Evolutionary conservation across 805 yeast species (phyloP), one percentile per base, ranked within the genome.

Genomic region (Debaryomyces prosopidis): DNA sequence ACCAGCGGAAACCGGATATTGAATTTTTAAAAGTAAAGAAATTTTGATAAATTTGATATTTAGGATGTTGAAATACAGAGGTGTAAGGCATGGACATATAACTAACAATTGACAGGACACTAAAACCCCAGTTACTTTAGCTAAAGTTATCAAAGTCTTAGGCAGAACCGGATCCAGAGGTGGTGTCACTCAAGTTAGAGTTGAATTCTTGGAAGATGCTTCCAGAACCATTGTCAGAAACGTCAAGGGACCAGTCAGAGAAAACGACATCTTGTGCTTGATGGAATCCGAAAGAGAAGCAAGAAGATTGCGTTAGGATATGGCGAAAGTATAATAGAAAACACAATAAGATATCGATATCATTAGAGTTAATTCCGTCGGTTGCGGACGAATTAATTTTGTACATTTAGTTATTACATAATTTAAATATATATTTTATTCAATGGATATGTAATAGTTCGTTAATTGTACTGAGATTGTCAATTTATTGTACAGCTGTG

Each of bases 151-250:
- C 80, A 94, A 92, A 84, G 98, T 92, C 77, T 85, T 92, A 79
- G 98, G 98, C 77, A 92, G 99, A 82, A 92, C 99, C 86, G 99
- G 99, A 76, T 92, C 99, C 76, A 92, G 98, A 82, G 98, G 98
- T 87, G 97, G 97, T 70, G 77, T 72, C 59, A 72, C 77, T 62
- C 77, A 72, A 62, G 77, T 72, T 57, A 68, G 77, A 67, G 77
- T 72, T 54, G 76, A 72, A 64, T 71, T 72, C 67, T 61, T 72
- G 55, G 76, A 72, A 64, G 77, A 71, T 52, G 57, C 75, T 46
- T 59, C 76, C 60, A 72, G 77, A 71, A 69, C 77, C 54, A 72
- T 72, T 52, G 77, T 72, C 63, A 71, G 77, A 71, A 72, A 72
- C 65, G 77, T 72, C 59, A 72, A 71, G 64, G 77, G 77, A 53